These are phyloP conservation scores for Chaetomium cochliodes DNA, from an alignment of 495 filamentous ascomycete species.

Conservation along the genomic window DNA sequence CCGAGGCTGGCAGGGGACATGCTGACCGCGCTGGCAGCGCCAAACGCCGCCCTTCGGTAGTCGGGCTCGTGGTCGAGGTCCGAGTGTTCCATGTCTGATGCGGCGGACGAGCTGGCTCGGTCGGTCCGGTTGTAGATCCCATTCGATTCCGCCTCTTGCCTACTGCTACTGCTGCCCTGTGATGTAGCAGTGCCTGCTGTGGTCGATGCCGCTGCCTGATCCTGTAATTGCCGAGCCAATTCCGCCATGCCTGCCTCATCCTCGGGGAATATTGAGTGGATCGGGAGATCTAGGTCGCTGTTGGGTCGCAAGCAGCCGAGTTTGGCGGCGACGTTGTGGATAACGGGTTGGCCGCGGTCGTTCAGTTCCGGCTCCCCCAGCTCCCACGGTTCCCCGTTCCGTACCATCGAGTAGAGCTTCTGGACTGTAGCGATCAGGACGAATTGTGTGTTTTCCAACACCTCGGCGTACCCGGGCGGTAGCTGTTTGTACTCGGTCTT, in stretches of 20 bases:
- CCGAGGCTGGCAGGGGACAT: slow-evolving; percentile 49
- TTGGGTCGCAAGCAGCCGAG: slow-evolving; percentile 58
- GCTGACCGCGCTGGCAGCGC: slow-evolving; percentile 37
- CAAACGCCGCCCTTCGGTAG: slow-evolving; percentile 46
- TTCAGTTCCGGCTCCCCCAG: slow-evolving; percentile 57
- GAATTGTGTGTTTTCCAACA: slow-evolving; percentile 58
- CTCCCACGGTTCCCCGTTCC: slow-evolving; percentile 54
- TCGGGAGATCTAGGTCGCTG: slow-evolving; percentile 54
- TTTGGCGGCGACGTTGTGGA: slow-evolving; percentile 57
- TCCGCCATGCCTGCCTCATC: slow-evolving; percentile 53
- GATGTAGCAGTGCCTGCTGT: slow-evolving; percentile 19
- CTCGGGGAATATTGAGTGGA: slow-evolving; percentile 53
- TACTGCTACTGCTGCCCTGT: slow-evolving; percentile 24
- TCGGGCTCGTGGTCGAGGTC: slow-evolving; percentile 53
- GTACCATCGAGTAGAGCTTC: slow-evolving; percentile 58
- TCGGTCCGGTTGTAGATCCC: slow-evolving; percentile 46
- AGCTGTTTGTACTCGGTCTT: slow-evolving; percentile 61
- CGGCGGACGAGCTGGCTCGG: slow-evolving; percentile 48
- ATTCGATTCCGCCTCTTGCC: slow-evolving; percentile 38
- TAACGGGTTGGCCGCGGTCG: slow-evolving; percentile 55
- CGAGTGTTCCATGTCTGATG: slow-evolving; percentile 49
- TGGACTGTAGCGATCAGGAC: slow-evolving; percentile 56
- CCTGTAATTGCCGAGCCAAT: slow-evolving; percentile 48
- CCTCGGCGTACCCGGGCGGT: slow-evolving; percentile 58
- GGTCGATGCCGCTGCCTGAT: slow-evolving; percentile 38